phyloP scores from a whole-genome alignment of 2,329 filamentous ascomycete species.

The Tolypocladium cylindrosporum region DNA sequence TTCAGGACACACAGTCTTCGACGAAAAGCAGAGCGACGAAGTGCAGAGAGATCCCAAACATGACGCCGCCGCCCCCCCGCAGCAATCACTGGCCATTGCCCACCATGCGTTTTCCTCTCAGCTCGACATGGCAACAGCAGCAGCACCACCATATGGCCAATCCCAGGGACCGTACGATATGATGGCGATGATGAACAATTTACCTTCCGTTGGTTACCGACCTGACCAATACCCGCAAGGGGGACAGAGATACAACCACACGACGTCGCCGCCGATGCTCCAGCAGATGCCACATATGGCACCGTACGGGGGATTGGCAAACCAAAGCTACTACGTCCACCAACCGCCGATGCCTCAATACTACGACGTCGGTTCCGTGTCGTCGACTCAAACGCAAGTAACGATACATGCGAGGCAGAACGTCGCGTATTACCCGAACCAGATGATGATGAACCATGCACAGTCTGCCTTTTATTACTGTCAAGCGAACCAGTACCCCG shows the following conservation, averaged over 20 bases:
- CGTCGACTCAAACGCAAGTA: constrained; percentile 24
- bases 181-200: constrained; percentile 30
- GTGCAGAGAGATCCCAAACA: not conserved
- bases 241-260: constrained; percentile 21
- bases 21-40: not conserved
- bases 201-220: constrained; percentile 31
- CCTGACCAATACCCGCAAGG: constrained; percentile 25
- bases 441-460: constrained; percentile 30
- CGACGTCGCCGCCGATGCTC: constrained; percentile 27
- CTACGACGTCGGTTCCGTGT: constrained; percentile 29
- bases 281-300: constrained; percentile 27
- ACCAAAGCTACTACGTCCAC: constrained; percentile 36
- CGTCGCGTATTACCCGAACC: constrained; percentile 33
- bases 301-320: constrained; percentile 28
- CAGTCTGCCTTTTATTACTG: constrained; percentile 37
- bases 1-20: not conserved
- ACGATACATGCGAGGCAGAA: constrained; percentile 25
- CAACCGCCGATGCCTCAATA: constrained; percentile 35
- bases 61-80: not conserved
- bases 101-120: constrained; percentile 32
- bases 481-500: constrained; percentile 24
- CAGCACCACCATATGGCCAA: constrained; percentile 9
- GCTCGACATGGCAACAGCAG: constrained; percentile 28
- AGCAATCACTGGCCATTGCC: constrained; percentile 3
- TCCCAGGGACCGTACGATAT: constrained; percentile 33